Conservation (phyloP, 2,329 filamentous ascomycete genomes). For the Xylaria sp. region DNA sequence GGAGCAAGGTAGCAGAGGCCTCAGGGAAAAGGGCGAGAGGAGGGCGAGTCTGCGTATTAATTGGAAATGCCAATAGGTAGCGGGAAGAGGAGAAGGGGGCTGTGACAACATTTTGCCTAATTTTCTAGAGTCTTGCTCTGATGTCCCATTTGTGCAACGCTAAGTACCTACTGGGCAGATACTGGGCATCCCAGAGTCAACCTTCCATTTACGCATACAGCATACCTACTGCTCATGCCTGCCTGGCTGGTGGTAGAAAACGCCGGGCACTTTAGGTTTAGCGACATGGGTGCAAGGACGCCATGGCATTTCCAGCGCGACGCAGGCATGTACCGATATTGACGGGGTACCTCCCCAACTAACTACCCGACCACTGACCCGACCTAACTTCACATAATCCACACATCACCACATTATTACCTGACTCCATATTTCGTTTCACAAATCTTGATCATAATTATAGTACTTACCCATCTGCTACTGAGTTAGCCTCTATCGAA, state of each 20-base stretch:
- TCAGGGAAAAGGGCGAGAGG: not conserved
- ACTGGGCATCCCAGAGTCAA: not conserved
- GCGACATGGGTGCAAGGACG: constrained; percentile 14
- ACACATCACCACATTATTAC: not conserved
- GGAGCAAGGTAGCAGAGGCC: constrained; percentile 2
- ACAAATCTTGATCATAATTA: constrained; percentile 20
- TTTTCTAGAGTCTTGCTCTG: constrained; percentile 12
- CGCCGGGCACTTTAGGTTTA: constrained; percentile 28
- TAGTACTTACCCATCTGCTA: not conserved
- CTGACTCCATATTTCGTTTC: constrained; percentile 14
- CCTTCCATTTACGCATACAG: not conserved
- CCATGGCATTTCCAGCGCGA: constrained; percentile 13
- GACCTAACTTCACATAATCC: not conserved
- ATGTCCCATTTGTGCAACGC: constrained; percentile 13
- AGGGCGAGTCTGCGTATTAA: not conserved
- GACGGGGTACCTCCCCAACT: constrained; percentile 21
- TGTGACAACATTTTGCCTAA: constrained; percentile 13
- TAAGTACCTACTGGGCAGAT: not conserved
- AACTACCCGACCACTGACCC: constrained; percentile 7
- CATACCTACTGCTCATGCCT: not conserved
- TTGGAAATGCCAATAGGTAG: constrained; percentile 7
- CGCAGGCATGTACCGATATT: constrained; percentile 16
- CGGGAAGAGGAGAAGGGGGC: constrained; percentile 9
- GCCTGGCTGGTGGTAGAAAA: constrained; percentile 13
- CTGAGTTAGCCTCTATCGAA: not conserved